Percentiles rank a stretch among this genome's conserved stretches.
Evolutionary conservation across 345 rosid genomes (phyloP).

Genomic region (Salix suchowensis): DNA sequence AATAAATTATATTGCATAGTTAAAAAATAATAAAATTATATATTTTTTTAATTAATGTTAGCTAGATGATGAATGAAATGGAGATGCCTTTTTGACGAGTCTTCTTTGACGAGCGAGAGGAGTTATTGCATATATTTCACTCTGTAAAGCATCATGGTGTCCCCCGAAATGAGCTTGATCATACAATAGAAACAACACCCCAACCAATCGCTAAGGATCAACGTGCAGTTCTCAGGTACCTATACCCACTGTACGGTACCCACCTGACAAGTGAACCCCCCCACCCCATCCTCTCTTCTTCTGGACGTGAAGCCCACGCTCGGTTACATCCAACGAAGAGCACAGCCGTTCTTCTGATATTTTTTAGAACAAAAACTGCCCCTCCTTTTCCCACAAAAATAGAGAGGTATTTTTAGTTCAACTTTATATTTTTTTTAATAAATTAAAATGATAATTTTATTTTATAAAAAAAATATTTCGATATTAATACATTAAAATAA

Average conservation of each 20-base stretch:
- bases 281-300: background rate
- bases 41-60: too few species aligned
- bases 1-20: too few species aligned
- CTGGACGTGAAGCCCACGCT: slow-evolving; percentile 18
- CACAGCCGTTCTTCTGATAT: slow-evolving; percentile 2
- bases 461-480: too few species aligned
- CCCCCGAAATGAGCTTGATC: background rate
- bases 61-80: background rate
- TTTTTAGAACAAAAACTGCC: background rate
- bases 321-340: background rate
- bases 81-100: background rate
- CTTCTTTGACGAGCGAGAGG: background rate
- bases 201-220: slow-evolving; percentile 5
- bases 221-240: slow-evolving; percentile 20
- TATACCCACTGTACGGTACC: slow-evolving; percentile 25
- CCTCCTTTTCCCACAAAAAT: too few species aligned
- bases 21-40: too few species aligned
- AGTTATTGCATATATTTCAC: background rate
- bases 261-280: slow-evolving; percentile 7
- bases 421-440: too few species aligned
- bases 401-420: too few species aligned
- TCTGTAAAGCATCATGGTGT: too few species aligned
- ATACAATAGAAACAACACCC: background rate
- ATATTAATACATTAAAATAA: too few species aligned
- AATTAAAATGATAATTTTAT: too few species aligned